These are phyloP conservation scores for Silene coronaria DNA, from an alignment of 179 eudicot species.

Conservation along the genomic window DNA sequence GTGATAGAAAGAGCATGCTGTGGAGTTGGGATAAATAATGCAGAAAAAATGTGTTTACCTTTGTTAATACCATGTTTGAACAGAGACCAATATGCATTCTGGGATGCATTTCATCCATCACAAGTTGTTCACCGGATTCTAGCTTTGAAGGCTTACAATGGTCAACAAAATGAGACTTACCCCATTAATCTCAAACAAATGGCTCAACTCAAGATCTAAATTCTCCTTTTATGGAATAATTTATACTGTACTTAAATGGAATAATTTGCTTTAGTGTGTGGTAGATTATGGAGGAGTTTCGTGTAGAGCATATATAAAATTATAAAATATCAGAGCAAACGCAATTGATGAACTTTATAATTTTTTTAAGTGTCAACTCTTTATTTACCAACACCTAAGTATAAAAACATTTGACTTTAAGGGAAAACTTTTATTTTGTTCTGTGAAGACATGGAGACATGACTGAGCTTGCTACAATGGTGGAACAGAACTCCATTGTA, in stretches of 20 bases:
- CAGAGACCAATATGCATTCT: slow-evolving; percentile 54
- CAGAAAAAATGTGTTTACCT: slow-evolving; percentile 67
- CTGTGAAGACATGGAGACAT: too few species aligned
- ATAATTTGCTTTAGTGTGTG: not conserved
- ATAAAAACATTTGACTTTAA: too few species aligned
- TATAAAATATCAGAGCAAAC: too few species aligned
- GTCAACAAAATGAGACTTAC: slow-evolving; percentile 32
- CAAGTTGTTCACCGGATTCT: slow-evolving; percentile 49
- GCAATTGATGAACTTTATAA: too few species aligned
- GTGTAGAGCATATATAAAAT: too few species aligned
- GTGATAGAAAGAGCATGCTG: slow-evolving; percentile 61
- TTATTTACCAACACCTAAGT: too few species aligned
- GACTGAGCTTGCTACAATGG: too few species aligned
- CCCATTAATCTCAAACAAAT: slow-evolving; percentile 28
- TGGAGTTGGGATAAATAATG: slow-evolving; percentile 61
- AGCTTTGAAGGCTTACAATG: slow-evolving; percentile 58
- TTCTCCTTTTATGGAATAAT: not conserved
- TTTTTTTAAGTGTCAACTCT: too few species aligned
- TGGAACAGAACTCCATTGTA: too few species aligned
- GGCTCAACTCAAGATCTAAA: slow-evolving; percentile 10
- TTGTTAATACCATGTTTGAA: slow-evolving; percentile 52
- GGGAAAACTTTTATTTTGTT: too few species aligned
- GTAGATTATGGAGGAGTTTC: too few species aligned
- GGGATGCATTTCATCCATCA: slow-evolving; percentile 90
- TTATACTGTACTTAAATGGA: not conserved